Base-by-base conservation (phyloP, 352 stramenopile species). In the Elongisporangium prolatum region DNA sequence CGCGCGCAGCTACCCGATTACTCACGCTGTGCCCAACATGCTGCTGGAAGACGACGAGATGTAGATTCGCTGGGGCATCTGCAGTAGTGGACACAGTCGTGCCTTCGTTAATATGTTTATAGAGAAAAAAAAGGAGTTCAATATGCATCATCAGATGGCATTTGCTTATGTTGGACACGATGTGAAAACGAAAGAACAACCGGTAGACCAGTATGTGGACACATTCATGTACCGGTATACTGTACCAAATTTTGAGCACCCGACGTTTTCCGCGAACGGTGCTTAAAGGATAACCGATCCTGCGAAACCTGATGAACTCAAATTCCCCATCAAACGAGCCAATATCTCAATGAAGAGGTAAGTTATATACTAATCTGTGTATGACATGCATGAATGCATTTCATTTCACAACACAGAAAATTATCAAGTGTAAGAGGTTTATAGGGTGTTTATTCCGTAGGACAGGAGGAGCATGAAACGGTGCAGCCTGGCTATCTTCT, bases 1-100 rank as follows among this genome's bases (percentile, higher is more conserved):
- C 64, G 77, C 74, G 56, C 80, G 84, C 50, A 81, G 73, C 65
- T 94, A 94, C 69, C 67, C 80, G 17, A 74, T 94, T 60, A 79
- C 72, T 48, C 87, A 92, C 55, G 84, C 82, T 18, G 80, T 94
- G 62, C 84, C 84, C 56, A 94, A 94, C 66, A 90, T 94, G 83
- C 70, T 92, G 52, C 69, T 94, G 9, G 81, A 94, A 63, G 84
- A 94, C 61, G 84, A 94, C 63, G 84, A 94, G 73, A 75, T 94
- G 57, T 94, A 80, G 72, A 53, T n/a, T 13, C 28, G 28, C 14
- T 9, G 34, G 10, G 34, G 11, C 10, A 44, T 44, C 17, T 13
- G 11, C 34, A 44, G 34, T 44, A 4, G 34, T 13, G 34, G 34
- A 44, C 34, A 44, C 34, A 6, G 34, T 44, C 34, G 34, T 44